phyloP scores from a whole-genome alignment of 1,284 basidiomycete species.

The Microbotryum lychnidis-dioicae region DNA sequence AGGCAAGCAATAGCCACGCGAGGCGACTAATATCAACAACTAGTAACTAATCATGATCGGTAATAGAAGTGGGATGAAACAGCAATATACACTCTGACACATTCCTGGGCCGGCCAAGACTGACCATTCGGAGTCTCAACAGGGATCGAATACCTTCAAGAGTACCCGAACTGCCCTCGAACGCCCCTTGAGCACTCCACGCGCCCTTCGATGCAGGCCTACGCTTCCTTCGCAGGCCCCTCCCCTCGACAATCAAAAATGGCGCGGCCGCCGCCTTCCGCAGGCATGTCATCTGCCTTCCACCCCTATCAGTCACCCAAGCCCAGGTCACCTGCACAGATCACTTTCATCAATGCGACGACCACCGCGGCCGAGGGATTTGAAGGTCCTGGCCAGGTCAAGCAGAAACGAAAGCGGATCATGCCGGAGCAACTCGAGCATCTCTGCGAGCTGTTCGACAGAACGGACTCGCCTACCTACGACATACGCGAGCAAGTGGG shows the following conservation, averaged over 20 bases:
- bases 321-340: not conserved
- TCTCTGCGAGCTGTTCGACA: slow-evolving; percentile 28
- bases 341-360: slow-evolving; percentile 16
- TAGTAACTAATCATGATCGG: too few species aligned
- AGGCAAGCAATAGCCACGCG: too few species aligned
- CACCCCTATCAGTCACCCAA: slow-evolving; percentile 15
- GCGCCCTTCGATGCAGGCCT: not conserved
- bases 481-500: slow-evolving; percentile 30
- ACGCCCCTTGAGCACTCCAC: not conserved
- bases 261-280: not conserved
- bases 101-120: too few species aligned
- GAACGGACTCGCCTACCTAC: slow-evolving; percentile 33
- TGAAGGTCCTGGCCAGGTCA: not conserved
- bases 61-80: too few species aligned
- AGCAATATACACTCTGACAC: too few species aligned
- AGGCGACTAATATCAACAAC: too few species aligned
- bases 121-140: too few species aligned
- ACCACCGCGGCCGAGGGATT: not conserved
- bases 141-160: not conserved
- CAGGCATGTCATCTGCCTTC: not conserved
- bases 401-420: slow-evolving; percentile 35
- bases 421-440: slow-evolving; percentile 29
- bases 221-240: too few species aligned
- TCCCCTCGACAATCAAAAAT: too few species aligned
- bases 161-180: not conserved